phyloP scores from a whole-genome alignment of 2,329 filamentous ascomycete species.

The Colletotrichum sp. region DNA sequence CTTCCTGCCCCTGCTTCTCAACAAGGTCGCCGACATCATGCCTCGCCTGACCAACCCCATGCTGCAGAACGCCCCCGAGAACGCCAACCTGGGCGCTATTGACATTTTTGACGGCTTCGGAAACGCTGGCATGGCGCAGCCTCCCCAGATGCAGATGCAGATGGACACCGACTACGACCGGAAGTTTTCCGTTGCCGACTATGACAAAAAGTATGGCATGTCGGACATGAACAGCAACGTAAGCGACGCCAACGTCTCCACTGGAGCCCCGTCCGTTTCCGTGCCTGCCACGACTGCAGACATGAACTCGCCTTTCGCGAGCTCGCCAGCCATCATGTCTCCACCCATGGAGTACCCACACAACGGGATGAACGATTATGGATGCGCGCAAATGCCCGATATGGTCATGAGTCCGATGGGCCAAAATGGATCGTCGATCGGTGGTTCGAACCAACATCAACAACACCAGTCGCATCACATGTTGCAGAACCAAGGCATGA shows the following conservation, averaged over 20 bases:
- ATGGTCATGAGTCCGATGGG: constrained; percentile 59
- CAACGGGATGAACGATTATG: constrained; percentile 45
- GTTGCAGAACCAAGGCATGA: constrained; percentile 26
- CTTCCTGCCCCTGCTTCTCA: constrained; percentile 77
- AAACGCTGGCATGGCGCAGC: constrained; percentile 64
- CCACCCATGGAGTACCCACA: constrained; percentile 54
- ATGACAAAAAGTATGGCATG: constrained; percentile 46
- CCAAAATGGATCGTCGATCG: constrained; percentile 30
- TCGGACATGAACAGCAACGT: constrained; percentile 37
- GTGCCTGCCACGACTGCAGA: constrained; percentile 33
- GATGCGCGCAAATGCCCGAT: constrained; percentile 52
- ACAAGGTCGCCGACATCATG: constrained; percentile 76
- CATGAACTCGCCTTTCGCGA: constrained; percentile 56
- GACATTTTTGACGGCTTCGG: constrained; percentile 73
- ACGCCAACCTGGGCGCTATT: constrained; percentile 54
- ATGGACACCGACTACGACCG: constrained; percentile 54
- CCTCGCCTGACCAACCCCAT: constrained; percentile 66
- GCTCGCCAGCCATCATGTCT: constrained; percentile 60
- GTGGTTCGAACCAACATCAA: constrained; percentile 30
- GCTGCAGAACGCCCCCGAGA: constrained; percentile 64
- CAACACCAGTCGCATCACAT: constrained; percentile 34
- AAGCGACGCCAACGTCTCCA: constrained; percentile 33
- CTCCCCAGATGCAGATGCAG: constrained; percentile 47
- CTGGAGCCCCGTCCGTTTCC: constrained; percentile 31
- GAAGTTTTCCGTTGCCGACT: constrained; percentile 49